Evolutionary conservation across 208 protist species (phyloP).

Genomic region (Leishmania aethiopica): DNA sequence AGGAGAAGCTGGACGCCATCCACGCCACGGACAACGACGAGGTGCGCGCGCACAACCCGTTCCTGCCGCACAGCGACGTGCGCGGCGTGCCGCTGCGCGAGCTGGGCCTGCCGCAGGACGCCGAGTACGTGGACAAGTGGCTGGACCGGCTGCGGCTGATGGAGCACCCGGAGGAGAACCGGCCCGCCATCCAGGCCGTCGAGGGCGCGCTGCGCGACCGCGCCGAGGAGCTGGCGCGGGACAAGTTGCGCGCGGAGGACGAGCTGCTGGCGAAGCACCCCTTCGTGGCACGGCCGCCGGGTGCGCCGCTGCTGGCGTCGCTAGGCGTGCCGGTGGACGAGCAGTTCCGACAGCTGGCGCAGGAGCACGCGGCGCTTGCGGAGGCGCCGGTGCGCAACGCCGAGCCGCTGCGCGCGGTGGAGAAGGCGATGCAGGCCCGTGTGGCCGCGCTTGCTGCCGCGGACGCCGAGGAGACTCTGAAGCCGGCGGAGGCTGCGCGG

Average conservation of each 20-base stretch:
- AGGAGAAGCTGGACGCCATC: conserved; percentile 26
- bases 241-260: conserved; percentile 25
- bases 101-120: conserved; percentile 31
- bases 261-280: conserved; percentile 28
- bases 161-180: conserved; percentile 32
- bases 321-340: background rate
- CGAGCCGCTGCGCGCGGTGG: background rate
- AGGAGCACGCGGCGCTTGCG: background rate
- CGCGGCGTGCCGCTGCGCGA: conserved; percentile 35
- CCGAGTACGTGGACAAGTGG: conserved; percentile 15
- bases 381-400: background rate
- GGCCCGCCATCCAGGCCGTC: conserved; percentile 49
- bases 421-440: background rate
- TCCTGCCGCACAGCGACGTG: conserved; percentile 38
- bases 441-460: conserved; percentile 13
- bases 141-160: conserved; percentile 28
- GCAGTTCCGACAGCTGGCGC: background rate
- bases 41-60: conserved; percentile 46
- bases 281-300: conserved; percentile 37
- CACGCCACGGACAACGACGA: conserved; percentile 34
- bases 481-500: conserved; percentile 7
- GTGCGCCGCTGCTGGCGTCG: conserved; percentile 14
- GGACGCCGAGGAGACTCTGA: conserved; percentile 15
- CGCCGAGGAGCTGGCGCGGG: conserved; percentile 42
- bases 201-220: conserved; percentile 28